Percentiles rank a stretch among this genome's conserved stretches.
Conservation (phyloP, 805 yeast genomes). For the Wickerhamiella sergipiensis region DNA sequence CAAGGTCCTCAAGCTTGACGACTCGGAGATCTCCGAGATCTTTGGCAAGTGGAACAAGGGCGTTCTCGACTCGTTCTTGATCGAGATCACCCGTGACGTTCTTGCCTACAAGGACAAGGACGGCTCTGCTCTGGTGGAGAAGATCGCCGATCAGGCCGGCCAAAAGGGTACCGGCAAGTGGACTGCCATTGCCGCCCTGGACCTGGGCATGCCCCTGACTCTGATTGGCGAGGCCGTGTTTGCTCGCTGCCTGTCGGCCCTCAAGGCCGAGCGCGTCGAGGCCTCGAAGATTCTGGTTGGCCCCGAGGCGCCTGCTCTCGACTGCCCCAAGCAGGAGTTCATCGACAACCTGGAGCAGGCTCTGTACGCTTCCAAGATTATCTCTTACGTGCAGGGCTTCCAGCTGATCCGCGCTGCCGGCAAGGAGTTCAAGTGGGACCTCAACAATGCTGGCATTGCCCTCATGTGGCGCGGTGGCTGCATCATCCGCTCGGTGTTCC, state of each 20-base stretch:
- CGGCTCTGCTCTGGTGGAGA: slow-evolving; percentile 88
- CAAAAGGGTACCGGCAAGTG: slow-evolving; percentile 99
- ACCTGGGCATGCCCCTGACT: slow-evolving; percentile 96
- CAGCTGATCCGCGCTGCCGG: slow-evolving; percentile 99
- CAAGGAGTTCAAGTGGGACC: slow-evolving; percentile 88
- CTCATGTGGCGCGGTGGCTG: slow-evolving; percentile 99
- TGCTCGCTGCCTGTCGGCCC: slow-evolving; percentile 86
- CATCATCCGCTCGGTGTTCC: slow-evolving; percentile 96
- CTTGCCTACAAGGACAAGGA: slow-evolving; percentile 79
- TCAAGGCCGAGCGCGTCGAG: slow-evolving; percentile 78
- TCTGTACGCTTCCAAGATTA: slow-evolving; percentile 93
- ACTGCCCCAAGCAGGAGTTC: slow-evolving; percentile 55
- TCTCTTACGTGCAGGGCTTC: slow-evolving; percentile 98
- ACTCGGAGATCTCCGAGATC: slow-evolving; percentile 88
- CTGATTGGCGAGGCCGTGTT: slow-evolving; percentile 98
- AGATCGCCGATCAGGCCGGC: slow-evolving; percentile 93
- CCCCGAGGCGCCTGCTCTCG: slow-evolving; percentile 32
- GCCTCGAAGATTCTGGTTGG: slow-evolving; percentile 74
- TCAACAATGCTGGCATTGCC: slow-evolving; percentile 96
- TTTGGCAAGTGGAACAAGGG: slow-evolving; percentile 93
- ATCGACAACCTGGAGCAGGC: slow-evolving; percentile 96
- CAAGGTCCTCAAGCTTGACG: slow-evolving; percentile 80
- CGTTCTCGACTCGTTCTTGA: slow-evolving; percentile 89
- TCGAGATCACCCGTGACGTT: slow-evolving; percentile 94
- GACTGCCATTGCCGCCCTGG: slow-evolving; percentile 97